Evolutionary conservation across 306 rosid genomes (phyloP), one percentile per base, ranked within the genome.

Genomic region (Prinsepia uniflora): DNA sequence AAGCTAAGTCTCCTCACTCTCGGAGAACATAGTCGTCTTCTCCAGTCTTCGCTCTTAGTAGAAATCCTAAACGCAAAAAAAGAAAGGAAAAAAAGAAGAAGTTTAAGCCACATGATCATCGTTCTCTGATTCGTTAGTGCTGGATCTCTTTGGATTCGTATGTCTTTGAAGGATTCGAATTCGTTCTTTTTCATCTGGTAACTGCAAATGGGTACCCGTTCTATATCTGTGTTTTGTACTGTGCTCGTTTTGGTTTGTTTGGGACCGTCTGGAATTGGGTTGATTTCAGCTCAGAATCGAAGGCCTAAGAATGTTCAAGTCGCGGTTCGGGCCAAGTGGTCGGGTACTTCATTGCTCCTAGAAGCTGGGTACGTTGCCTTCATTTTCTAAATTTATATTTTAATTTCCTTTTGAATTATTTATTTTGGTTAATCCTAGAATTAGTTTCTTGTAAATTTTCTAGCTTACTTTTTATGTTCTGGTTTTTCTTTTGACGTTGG

Each of bases 261-360:
- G 54, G 80, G 81, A 61, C 42, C 76, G 12, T 76, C 62, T 13
- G 78, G 76, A 56, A 74, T 82, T 39, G 78, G 75, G 46, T 71
- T 79, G 15, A 78, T 75, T 71, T 65, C 60, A 64, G 79, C 92
- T 34, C 73, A 76, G 65, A 68, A 53, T 72, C 84, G 83, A 53
- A 75, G 72, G 9, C 90, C 92, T 45, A 94, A 94, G 76, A 94
- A 94, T 72, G 96, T 94, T 22, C 91, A 94, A 65, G 81, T 86
- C 18, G 73, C 96, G 30, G 88, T 94, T 76, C 88, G 81, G 72
- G 87, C 96, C 49, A 91, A 89, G 68, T 94, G 99, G 99, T 61
- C 89, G 4, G 97, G 92, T 19, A 87, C 97, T 57, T 90, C 99
- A 63, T 67, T 94, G 64, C 96, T 94, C 36, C 68, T 94, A 17